Evolutionary conservation across 192 early-diverging fungal genomes (phyloP).

Genomic region (Gamsiella multidivaricata): DNA sequence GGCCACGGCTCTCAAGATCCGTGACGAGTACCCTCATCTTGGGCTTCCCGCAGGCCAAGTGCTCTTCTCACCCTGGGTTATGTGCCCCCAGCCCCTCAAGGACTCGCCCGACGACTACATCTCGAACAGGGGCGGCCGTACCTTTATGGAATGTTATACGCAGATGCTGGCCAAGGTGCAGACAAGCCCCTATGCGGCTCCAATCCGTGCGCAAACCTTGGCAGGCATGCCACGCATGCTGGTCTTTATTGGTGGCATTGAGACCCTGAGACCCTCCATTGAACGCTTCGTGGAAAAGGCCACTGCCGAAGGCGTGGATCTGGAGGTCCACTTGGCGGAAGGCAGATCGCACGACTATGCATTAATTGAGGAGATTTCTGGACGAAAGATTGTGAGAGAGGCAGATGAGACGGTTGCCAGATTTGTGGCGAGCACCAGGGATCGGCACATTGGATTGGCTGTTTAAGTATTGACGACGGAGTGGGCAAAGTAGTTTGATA

Average conservation of each 20-base stretch:
- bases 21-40: constrained; percentile 29
- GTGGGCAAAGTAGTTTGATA: too few species aligned
- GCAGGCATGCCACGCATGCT: constrained; percentile 26
- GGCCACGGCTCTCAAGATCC: constrained; percentile 39
- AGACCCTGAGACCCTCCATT: constrained; percentile 40
- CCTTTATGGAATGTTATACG: constrained; percentile 35
- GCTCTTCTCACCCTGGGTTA: constrained; percentile 49
- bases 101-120: constrained; percentile 32
- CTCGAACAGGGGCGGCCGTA: constrained; percentile 1
- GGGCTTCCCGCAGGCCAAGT: constrained; percentile 38
- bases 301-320: constrained; percentile 26
- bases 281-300: constrained; percentile 41
- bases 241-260: constrained; percentile 41
- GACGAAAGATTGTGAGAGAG: constrained; percentile 11
- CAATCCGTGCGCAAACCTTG: constrained; percentile 25
- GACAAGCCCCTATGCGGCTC: constrained; percentile 27
- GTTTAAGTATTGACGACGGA: too few species aligned
- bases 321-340: constrained; percentile 15
- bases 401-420: constrained; percentile 16
- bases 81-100: constrained; percentile 41
- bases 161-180: constrained; percentile 21
- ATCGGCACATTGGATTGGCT: constrained; percentile 17
- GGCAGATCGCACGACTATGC: constrained; percentile 32
- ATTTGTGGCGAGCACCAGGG: constrained; percentile 27
- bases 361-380: constrained; percentile 36